phyloP scores from a whole-genome alignment of 257 asterid genomes.

The Solanum neorickii region DNA sequence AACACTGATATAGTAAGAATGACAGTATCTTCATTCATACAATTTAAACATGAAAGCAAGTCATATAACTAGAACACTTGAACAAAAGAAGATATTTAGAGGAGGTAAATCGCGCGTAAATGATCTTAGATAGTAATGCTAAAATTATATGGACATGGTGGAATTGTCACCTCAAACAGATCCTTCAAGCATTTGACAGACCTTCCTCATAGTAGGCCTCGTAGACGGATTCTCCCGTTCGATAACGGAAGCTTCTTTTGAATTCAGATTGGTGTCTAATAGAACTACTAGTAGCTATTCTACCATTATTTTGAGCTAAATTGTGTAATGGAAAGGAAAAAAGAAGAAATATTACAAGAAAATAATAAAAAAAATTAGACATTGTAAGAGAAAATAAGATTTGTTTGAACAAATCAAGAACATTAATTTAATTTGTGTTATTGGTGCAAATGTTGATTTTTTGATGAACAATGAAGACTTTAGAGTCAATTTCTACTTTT shows the following conservation, averaged over 20 bases:
- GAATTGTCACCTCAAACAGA: slow-evolving; percentile 7
- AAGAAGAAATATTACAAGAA: slow-evolving; percentile 2
- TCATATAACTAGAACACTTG: background rate
- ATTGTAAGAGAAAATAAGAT: background rate
- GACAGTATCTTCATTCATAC: background rate
- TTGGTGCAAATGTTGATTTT: background rate
- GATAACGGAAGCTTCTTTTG: slow-evolving; percentile 21
- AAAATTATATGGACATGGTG: slow-evolving; percentile 6
- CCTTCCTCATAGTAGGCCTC: slow-evolving; percentile 11
- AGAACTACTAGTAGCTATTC: slow-evolving; percentile 3
- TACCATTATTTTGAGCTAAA: slow-evolving; percentile 21
- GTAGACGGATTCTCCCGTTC: slow-evolving; percentile 8
- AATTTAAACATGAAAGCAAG: background rate
- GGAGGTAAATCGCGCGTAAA: background rate
- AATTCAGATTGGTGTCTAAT: slow-evolving; percentile 30
- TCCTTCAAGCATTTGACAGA: slow-evolving; percentile 25
- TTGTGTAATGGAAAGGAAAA: background rate
- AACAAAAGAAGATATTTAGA: background rate
- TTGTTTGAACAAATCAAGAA: background rate
- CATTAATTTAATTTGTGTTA: background rate
- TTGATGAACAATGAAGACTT: background rate
- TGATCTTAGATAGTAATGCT: background rate
- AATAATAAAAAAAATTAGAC: background rate
- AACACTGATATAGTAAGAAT: no score
- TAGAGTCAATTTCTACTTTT: background rate